Evolutionary conservation across 2,329 filamentous ascomycete species (phyloP), one percentile per base, ranked within the genome.

Genomic region (Aspergillus sergii): DNA sequence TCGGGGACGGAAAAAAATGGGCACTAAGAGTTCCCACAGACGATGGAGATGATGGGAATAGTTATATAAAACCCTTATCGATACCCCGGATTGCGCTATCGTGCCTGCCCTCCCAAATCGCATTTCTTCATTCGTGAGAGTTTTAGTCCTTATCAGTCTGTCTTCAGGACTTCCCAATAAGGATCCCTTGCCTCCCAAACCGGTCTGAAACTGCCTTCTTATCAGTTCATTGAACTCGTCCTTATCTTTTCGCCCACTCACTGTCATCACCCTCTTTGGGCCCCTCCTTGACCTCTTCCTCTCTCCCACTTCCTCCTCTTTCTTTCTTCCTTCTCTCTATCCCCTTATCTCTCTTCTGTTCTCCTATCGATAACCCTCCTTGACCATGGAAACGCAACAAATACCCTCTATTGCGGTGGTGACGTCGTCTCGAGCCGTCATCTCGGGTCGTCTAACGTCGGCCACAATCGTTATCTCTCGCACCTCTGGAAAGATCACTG

Each of bases 391-490:
- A 34, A 67, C 70, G 59, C 53, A 34, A 68, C 66, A 65, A 21
- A 71, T 72, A 57, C 75, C 81, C 59, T 81, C 83, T 21, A 85
- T 94, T 71, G 89, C 88, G 50, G 92, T 97, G 63, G 85, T 98
- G 62, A 91, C 91, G 62, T 98, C 95, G 1, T 91, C 90, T 30
- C 88, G 94, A 71, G 92, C 92, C 62, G 88, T 98, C 57, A 83
- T 98, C 70, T 90, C 90, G 53, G 89, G 91, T 62, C 84, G 87
- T 50, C 80, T 97, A 53, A 93, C 91, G 3, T 89, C 93, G 23
- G 94, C 93, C 63, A 97, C 94, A 14, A 88, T 99, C 63, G 85
- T 90, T 61, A 83, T 97, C 70, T 96, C 92, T 2, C 86, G 88
- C 8, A 76, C 76, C 48, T 94, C 92, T 0, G 95, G 95, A 73